Evolutionary conservation across 139 green algal species (phyloP).

Genomic region (Spirogloea muscicola): DNA sequence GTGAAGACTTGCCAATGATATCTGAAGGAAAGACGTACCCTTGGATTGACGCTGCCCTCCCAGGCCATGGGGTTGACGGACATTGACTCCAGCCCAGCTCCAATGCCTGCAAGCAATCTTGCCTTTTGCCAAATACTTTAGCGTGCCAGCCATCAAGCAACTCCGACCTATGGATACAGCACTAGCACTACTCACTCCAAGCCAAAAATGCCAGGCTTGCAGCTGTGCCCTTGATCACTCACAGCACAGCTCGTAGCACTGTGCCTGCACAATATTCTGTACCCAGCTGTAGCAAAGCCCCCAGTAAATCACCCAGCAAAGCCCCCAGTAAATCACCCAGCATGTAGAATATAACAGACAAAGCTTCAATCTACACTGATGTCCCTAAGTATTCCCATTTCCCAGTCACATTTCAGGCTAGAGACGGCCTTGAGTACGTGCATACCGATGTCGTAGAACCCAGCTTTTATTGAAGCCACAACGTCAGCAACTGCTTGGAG

Average conservation of each 20-base stretch:
- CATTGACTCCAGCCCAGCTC: constrained; percentile 91
- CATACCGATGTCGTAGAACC: constrained; percentile 86
- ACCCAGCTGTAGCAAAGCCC: no score
- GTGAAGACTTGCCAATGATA: no score
- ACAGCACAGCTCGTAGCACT: background rate
- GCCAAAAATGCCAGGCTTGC: no score
- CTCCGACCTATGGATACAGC: background rate
- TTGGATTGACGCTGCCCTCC: constrained; percentile 90
- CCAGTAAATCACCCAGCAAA: no score
- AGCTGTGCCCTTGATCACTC: no score
- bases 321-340: no score
- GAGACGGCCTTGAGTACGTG: background rate
- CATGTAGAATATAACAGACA: background rate
- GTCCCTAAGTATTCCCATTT: background rate
- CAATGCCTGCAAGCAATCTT: constrained; percentile 71
- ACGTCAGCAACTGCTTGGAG: constrained; percentile 94
- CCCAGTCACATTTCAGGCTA: no score
- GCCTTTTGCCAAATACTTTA: no score
- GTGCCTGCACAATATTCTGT: background rate
- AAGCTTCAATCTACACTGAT: background rate
- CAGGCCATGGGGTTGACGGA: constrained; percentile 91
- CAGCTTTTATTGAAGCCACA: constrained; percentile 86
- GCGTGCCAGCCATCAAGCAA: background rate
- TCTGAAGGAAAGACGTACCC: constrained; percentile 58
- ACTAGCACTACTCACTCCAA: background rate